Conservation (phyloP, 768 basidiomycete genomes). For the Trametes cinnabarina region DNA sequence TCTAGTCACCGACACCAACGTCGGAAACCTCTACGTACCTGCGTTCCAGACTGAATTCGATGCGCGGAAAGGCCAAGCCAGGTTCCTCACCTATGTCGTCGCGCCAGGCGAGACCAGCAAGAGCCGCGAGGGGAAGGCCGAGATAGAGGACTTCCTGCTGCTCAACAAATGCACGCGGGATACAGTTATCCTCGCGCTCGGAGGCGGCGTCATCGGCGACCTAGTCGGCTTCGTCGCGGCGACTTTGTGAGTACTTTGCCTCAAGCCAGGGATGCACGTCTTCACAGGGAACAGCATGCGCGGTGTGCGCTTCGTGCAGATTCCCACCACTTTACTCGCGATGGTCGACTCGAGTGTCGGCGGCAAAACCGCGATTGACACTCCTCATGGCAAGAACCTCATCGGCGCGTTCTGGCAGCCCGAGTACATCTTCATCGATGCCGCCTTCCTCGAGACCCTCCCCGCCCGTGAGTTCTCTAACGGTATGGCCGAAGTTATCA, state of each 20-base stretch:
- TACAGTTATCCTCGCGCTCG: constrained; percentile 89
- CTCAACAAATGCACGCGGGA: constrained; percentile 88
- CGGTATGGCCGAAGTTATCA: constrained; percentile 98
- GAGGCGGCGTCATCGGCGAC: constrained; percentile 97
- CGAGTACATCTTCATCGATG: constrained; percentile 95
- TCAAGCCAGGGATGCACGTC: neutral
- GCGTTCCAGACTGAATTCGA: constrained; percentile 68
- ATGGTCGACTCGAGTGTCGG: constrained; percentile 99
- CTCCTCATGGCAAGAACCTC: constrained; percentile 96
- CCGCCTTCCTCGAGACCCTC: constrained; percentile 91
- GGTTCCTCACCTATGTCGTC: constrained; percentile 78
- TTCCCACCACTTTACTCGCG: constrained; percentile 92
- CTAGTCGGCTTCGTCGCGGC: constrained; percentile 95
- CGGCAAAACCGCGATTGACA: constrained; percentile 99
- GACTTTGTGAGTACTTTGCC: constrained; percentile 71
- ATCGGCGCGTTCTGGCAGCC: constrained; percentile 99
- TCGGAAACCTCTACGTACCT: constrained; percentile 76
- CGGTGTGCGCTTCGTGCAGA: constrained; percentile 91
- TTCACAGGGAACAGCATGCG: constrained; percentile 71
- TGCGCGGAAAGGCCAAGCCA: constrained; percentile 38
- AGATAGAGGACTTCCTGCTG: constrained; percentile 91
- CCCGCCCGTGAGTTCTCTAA: constrained; percentile 94
- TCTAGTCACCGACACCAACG: constrained; percentile 88
- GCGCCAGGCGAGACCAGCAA: constrained; percentile 93
- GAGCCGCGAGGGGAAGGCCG: constrained; percentile 85